phyloP scores from a whole-genome alignment of 2,329 filamentous ascomycete genomes.

The Sporothrix dimorphospora region DNA sequence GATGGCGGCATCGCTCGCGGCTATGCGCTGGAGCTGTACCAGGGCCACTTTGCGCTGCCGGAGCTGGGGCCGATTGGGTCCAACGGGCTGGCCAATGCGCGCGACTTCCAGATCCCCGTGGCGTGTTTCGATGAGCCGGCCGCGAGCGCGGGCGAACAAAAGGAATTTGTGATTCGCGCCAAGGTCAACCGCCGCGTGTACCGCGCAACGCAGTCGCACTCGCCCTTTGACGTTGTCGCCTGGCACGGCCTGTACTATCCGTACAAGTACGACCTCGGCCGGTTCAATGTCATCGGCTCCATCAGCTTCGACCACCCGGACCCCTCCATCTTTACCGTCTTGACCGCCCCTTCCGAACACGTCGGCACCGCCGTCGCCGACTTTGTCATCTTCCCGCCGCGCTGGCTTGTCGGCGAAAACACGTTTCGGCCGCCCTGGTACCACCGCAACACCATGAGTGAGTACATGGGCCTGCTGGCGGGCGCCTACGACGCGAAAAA shows the following conservation, averaged over 20 bases:
- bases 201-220: slow-evolving; percentile 64
- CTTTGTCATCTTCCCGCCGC: slow-evolving; percentile 73
- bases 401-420: slow-evolving; percentile 70
- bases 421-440: slow-evolving; percentile 75
- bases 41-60: slow-evolving; percentile 71
- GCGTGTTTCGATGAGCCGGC: slow-evolving; percentile 64
- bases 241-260: slow-evolving; percentile 83
- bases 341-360: slow-evolving; percentile 63
- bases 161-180: slow-evolving; percentile 56
- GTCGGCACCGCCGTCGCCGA: slow-evolving; percentile 68
- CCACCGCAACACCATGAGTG: slow-evolving; percentile 69
- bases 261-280: slow-evolving; percentile 79
- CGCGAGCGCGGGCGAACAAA: slow-evolving; percentile 48
- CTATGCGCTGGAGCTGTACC: slow-evolving; percentile 75
- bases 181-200: slow-evolving; percentile 73
- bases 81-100: slow-evolving; percentile 72
- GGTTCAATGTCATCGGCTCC: slow-evolving; percentile 74
- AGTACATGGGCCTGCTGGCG: slow-evolving; percentile 65
- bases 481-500: slow-evolving; percentile 66
- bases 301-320: slow-evolving; percentile 79
- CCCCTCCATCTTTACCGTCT: slow-evolving; percentile 75
- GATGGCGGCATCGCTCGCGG: slow-evolving; percentile 56
- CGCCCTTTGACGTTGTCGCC: slow-evolving; percentile 76
- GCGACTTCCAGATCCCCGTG: slow-evolving; percentile 75
- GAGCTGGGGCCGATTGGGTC: slow-evolving; percentile 75